These are phyloP conservation scores for Lactifluus hygrophoroides DNA, from an alignment of 768 basidiomycete species.

Conservation along the genomic window DNA sequence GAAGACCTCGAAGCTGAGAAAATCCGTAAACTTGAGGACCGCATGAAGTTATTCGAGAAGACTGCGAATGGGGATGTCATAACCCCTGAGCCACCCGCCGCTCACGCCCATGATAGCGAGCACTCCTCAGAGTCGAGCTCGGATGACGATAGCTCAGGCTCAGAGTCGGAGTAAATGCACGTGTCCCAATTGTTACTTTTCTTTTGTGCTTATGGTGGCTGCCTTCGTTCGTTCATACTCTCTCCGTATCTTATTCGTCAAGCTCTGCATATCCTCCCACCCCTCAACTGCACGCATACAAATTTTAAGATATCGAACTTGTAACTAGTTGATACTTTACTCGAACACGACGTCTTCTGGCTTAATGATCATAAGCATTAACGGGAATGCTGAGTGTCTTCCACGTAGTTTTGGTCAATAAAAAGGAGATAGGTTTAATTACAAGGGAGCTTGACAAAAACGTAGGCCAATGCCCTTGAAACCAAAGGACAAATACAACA, in stretches of 20 bases:
- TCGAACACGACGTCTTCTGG: slow-evolving; percentile 19
- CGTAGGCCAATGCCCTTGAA: too few species aligned
- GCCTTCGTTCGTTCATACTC: slow-evolving; percentile 6
- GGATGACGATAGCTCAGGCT: slow-evolving; percentile 72
- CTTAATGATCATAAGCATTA: slow-evolving; percentile 9
- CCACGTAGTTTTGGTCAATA: background rate
- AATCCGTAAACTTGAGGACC: slow-evolving; percentile 84
- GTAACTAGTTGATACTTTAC: slow-evolving; percentile 25
- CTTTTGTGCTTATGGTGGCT: slow-evolving; percentile 10
- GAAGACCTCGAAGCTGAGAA: slow-evolving; percentile 94
- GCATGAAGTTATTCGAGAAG: slow-evolving; percentile 76
- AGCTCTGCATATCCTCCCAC: slow-evolving; percentile 22
- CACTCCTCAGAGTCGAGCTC: slow-evolving; percentile 76
- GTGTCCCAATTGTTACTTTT: background rate
- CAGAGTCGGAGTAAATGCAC: slow-evolving; percentile 65
- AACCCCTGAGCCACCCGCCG: slow-evolving; percentile 28
- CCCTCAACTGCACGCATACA: slow-evolving; percentile 23
- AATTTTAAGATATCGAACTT: slow-evolving; percentile 27
- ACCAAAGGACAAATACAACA: background rate
- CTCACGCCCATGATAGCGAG: slow-evolving; percentile 49
- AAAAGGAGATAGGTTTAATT: background rate
- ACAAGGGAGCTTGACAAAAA: background rate
- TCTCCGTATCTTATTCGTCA: slow-evolving; percentile 21
- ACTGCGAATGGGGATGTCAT: slow-evolving; percentile 30
- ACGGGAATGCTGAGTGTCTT: background rate